Evolutionary conservation across 306 rosid species (phyloP).

Genomic region (Pyrus bretschneideri): DNA sequence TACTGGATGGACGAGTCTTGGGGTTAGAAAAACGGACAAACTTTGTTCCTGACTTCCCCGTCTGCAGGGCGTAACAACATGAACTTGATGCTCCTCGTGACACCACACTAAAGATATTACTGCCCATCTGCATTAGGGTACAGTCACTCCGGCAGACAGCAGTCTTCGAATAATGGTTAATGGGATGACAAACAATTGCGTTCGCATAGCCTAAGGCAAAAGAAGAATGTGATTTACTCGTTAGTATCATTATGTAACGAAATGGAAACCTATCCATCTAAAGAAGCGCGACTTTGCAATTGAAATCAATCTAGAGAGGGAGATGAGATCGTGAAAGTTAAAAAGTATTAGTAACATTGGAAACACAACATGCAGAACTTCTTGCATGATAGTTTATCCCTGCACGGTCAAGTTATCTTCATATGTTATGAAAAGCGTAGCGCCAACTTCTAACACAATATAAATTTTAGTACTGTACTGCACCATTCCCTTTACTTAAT

Average conservation of each 20-base stretch:
- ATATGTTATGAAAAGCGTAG: too few species aligned
- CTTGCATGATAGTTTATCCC: too few species aligned
- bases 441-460: neutral
- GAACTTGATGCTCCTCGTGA: slow-evolving; percentile 41
- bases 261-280: neutral
- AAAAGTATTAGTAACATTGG: neutral
- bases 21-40: slow-evolving; percentile 33
- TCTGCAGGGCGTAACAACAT: slow-evolving; percentile 27
- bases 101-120: slow-evolving; percentile 46
- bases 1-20: slow-evolving; percentile 26
- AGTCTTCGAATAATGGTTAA: slow-evolving; percentile 37
- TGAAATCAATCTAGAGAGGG: neutral
- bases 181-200: slow-evolving; percentile 44
- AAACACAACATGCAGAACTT: neutral
- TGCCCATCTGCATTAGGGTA: slow-evolving; percentile 46
- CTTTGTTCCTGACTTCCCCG: slow-evolving; percentile 31
- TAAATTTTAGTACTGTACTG: too few species aligned
- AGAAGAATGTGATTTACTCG: slow-evolving; percentile 10
- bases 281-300: neutral
- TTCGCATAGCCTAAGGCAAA: slow-evolving; percentile 53
- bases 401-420: too few species aligned
- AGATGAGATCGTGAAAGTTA: neutral
- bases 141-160: slow-evolving; percentile 38
- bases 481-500: neutral
- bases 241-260: neutral